Conservation (phyloP, 495 filamentous ascomycete species). For the Annulohypoxylon nitens region DNA sequence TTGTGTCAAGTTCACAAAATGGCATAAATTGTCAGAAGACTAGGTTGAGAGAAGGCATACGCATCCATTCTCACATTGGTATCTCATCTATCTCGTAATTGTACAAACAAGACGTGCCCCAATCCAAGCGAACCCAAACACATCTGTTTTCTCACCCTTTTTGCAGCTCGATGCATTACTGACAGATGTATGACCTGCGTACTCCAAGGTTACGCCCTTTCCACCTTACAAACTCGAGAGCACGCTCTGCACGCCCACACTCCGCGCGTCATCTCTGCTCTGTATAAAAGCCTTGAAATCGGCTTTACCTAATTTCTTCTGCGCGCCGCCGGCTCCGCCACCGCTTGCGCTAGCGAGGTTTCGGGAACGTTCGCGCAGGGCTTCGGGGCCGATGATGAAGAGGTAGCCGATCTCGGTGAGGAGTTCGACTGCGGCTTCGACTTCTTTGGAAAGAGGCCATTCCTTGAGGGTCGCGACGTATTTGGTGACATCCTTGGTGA, state of each 20-base stretch:
- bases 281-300: constrained; percentile 88
- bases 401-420: constrained; percentile 94
- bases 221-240: constrained; percentile 63
- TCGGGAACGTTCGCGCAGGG: constrained; percentile 77
- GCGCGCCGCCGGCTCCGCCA: constrained; percentile 44
- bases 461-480: constrained; percentile 86
- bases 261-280: constrained; percentile 84
- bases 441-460: constrained; percentile 80
- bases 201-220: too few relatives aligned
- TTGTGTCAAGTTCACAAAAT: neutral
- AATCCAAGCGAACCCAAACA: constrained; percentile 31
- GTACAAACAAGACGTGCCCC: constrained; percentile 26
- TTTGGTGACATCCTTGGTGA: constrained; percentile 93
- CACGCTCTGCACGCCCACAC: constrained; percentile 82
- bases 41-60: neutral
- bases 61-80: constrained; percentile 33
- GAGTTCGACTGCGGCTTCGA: constrained; percentile 80
- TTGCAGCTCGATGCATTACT: neutral
- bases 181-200: too few relatives aligned
- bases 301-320: constrained; percentile 69
- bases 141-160: neutral
- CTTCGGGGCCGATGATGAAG: constrained; percentile 94
- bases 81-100: constrained; percentile 37
- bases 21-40: neutral
- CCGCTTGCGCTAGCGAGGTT: constrained; percentile 66